A percentile compares a stretch with the other conserved stretches of the same genome.
These are phyloP conservation scores for Didymella arachidicola DNA, from an alignment of 2,329 filamentous ascomycete species.

Conservation along the genomic window DNA sequence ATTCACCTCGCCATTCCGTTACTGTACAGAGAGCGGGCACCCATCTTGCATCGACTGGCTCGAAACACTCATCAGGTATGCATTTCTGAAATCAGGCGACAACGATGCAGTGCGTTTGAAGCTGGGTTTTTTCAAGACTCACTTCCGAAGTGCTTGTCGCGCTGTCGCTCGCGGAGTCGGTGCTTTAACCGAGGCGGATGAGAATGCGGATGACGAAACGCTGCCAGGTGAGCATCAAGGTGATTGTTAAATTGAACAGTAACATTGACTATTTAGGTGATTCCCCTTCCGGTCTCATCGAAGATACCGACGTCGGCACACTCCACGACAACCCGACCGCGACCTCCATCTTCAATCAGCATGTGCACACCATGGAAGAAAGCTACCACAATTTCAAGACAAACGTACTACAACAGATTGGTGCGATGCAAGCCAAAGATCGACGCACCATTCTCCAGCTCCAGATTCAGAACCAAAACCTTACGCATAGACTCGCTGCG, in stretches of 20 bases:
- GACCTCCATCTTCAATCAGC: neutral
- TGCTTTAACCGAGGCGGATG: neutral
- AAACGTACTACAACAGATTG: neutral
- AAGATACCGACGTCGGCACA: neutral
- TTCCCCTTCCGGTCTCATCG: neutral
- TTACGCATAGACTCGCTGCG: neutral
- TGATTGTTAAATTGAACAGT: neutral
- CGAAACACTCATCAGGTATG: conserved; percentile 5
- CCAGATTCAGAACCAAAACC: neutral
- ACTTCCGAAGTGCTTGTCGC: conserved; percentile 10
- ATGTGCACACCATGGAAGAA: conserved; percentile 6
- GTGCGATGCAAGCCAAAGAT: neutral
- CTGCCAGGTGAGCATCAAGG: neutral
- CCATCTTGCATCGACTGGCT: conserved; percentile 5
- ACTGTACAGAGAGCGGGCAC: neutral
- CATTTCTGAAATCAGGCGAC: neutral
- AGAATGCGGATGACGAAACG: neutral
- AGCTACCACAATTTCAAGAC: conserved; percentile 14
- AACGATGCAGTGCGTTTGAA: neutral
- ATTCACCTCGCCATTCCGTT: neutral
- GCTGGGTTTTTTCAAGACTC: conserved; percentile 5
- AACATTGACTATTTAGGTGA: neutral
- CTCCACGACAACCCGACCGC: conserved; percentile 1
- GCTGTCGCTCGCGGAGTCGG: neutral
- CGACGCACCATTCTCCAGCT: neutral